Evolutionary conservation across 768 basidiomycete species (phyloP).

Genomic region (Russula abietina): DNA sequence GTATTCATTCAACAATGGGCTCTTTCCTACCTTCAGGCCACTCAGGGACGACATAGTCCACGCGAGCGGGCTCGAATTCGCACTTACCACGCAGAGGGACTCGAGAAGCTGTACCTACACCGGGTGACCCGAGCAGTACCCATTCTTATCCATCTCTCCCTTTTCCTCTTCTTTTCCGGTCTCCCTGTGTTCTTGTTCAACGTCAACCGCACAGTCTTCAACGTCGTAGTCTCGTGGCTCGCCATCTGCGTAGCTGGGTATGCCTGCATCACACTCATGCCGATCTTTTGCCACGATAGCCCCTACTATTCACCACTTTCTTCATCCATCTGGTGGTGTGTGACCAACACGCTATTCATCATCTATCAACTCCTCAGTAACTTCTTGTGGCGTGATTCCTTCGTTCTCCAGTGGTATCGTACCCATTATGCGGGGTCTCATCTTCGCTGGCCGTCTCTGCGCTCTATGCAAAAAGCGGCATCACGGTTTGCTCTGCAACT

Average conservation of each 20-base stretch:
- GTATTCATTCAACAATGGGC: conserved; percentile 49
- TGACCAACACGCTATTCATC: not conserved
- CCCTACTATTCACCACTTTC: not conserved
- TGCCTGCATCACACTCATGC: not conserved
- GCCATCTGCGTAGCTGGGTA: not conserved
- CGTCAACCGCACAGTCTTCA: conserved; percentile 22
- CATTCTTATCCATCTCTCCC: conserved; percentile 43
- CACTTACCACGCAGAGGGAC: conserved; percentile 35
- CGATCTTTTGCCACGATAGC: not conserved
- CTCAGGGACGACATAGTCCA: conserved; percentile 25
- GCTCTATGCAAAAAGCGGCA: not conserved
- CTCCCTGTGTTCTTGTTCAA: conserved; percentile 41
- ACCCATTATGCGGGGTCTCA: not conserved
- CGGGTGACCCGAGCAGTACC: conserved; percentile 41
- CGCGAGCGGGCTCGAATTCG: conserved; percentile 38
- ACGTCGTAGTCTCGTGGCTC: not conserved
- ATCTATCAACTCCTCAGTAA: not conserved
- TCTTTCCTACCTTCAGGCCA: conserved; percentile 31
- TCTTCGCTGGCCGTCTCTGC: not conserved
- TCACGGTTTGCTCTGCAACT: not conserved
- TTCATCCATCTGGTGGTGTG: not conserved
- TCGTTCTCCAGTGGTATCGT: not conserved
- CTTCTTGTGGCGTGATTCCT: not conserved
- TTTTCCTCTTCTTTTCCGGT: conserved; percentile 47
- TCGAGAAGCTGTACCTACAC: conserved; percentile 37